A percentile compares a stretch with the other conserved stretches of the same genome.
These are phyloP conservation scores for Atkinsonella hypoxylon DNA, from an alignment of 2,329 filamentous ascomycete species.

Conservation along the genomic window DNA sequence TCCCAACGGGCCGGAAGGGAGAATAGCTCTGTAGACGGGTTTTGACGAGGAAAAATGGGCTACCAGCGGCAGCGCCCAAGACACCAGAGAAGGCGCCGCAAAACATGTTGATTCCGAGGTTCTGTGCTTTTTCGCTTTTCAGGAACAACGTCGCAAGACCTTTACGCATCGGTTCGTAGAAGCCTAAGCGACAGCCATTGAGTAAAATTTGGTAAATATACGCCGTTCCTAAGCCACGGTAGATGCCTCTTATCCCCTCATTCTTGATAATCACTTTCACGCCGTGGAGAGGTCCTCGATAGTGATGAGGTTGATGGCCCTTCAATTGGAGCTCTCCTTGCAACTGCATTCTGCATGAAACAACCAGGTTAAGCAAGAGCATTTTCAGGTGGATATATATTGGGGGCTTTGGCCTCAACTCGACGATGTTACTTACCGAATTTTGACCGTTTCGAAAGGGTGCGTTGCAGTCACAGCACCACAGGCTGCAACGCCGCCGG, in stretches of 20 bases:
- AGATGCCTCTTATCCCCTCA: conserved; percentile 74
- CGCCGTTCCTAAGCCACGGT: conserved; percentile 81
- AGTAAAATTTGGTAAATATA: conserved; percentile 95
- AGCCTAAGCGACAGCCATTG: conserved; percentile 91
- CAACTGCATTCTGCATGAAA: conserved; percentile 62
- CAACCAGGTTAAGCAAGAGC: not conserved
- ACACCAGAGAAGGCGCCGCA: conserved; percentile 82
- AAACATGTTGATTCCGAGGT: conserved; percentile 83
- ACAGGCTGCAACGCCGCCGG: conserved; percentile 91
- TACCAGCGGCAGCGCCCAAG: conserved; percentile 83
- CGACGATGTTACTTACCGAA: conserved; percentile 50
- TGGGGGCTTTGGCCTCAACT: not conserved
- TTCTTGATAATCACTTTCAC: conserved; percentile 82
- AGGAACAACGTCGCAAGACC: conserved; percentile 58
- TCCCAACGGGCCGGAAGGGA: conserved; percentile 84
- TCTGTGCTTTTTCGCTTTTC: conserved; percentile 64
- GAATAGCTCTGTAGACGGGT: conserved; percentile 91
- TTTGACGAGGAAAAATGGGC: conserved; percentile 96
- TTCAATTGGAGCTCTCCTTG: conserved; percentile 91
- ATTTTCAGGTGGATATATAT: not conserved
- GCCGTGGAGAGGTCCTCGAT: conserved; percentile 84
- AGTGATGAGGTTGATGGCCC: conserved; percentile 73
- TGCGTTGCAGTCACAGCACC: conserved; percentile 96
- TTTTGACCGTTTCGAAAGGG: conserved; percentile 98
- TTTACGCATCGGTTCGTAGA: conserved; percentile 89